phyloP scores from a whole-genome alignment of 2,329 filamentous ascomycete genomes.

The Acephala macrosclerotiorum region DNA sequence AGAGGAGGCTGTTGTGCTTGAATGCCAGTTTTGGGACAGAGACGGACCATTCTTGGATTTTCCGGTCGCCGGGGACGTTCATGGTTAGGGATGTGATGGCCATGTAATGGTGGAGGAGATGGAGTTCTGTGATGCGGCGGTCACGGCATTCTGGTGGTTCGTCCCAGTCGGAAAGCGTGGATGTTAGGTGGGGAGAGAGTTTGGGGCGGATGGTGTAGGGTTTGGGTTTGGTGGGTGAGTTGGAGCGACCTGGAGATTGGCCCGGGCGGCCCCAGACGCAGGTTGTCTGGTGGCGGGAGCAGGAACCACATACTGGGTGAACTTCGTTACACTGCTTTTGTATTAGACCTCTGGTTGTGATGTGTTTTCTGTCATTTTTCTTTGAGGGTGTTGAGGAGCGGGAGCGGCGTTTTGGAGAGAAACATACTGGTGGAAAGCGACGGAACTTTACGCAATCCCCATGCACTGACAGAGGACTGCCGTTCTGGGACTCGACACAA shows the following conservation, averaged over 20 bases:
- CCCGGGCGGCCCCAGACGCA: slow-evolving; percentile 31
- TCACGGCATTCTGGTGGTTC: slow-evolving; percentile 27
- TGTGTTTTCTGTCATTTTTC: background rate
- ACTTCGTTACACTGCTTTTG: slow-evolving; percentile 35
- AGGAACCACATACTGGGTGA: slow-evolving; percentile 33
- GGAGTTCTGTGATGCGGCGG: slow-evolving; percentile 33
- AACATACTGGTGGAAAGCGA: background rate
- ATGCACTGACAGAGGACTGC: background rate
- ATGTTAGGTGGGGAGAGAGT: background rate
- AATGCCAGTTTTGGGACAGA: slow-evolving; percentile 30
- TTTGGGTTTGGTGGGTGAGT: slow-evolving; percentile 11
- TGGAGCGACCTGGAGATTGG: slow-evolving; percentile 3
- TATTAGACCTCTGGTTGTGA: slow-evolving; percentile 7
- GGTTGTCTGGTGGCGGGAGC: slow-evolving; percentile 29
- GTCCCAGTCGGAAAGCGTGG: background rate
- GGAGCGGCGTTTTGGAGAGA: background rate
- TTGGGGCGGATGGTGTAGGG: slow-evolving; percentile 17
- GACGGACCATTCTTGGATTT: slow-evolving; percentile 14
- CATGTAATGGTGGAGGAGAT: slow-evolving; percentile 36
- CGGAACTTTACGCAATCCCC: background rate
- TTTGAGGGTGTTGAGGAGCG: background rate
- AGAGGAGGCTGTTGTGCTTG: slow-evolving; percentile 30
- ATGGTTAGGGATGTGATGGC: slow-evolving; percentile 28
- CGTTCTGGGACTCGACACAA: background rate
- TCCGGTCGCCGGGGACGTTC: slow-evolving; percentile 15